Percentiles rank a stretch among this genome's conserved stretches.
Evolutionary conservation across 2,329 filamentous ascomycete genomes (phyloP).

Genomic region (Tolypocladium ovalisporum): DNA sequence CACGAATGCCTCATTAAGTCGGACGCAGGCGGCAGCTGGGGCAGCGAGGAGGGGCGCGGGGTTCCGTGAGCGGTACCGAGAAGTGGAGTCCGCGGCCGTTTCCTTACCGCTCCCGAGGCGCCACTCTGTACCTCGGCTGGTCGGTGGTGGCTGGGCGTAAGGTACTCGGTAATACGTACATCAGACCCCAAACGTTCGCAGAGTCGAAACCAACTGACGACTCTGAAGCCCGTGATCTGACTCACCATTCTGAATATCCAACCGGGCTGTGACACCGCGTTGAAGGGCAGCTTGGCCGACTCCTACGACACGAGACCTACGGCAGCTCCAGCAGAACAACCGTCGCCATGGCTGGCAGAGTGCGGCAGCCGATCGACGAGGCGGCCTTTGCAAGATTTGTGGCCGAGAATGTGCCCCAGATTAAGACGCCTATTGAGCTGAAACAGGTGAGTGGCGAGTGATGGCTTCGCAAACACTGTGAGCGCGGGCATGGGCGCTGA

Average conservation of each 20-base stretch:
- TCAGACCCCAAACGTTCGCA: background rate
- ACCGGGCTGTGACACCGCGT: background rate
- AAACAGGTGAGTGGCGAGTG: slow-evolving; percentile 58
- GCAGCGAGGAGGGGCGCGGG: background rate
- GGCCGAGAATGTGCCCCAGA: slow-evolving; percentile 64
- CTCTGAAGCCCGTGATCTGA: background rate
- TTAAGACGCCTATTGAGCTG: slow-evolving; percentile 72
- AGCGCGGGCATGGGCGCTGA: background rate
- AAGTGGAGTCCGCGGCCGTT: background rate
- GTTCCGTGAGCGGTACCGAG: background rate
- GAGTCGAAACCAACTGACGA: background rate
- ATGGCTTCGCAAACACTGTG: background rate
- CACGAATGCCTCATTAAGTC: background rate
- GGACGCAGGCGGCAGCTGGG: background rate
- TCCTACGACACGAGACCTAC: background rate
- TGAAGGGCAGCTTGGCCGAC: background rate
- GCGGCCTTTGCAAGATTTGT: slow-evolving; percentile 71
- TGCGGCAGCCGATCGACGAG: slow-evolving; percentile 86
- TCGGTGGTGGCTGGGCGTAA: background rate
- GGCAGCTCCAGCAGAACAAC: background rate
- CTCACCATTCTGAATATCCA: background rate
- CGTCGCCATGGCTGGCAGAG: slow-evolving; percentile 63
- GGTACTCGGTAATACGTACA: background rate
- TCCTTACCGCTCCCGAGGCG: background rate
- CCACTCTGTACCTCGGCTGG: slow-evolving; percentile 1